phyloP scores from a whole-genome alignment of 352 stramenopile genomes.

The Phytophthora cactorum region DNA sequence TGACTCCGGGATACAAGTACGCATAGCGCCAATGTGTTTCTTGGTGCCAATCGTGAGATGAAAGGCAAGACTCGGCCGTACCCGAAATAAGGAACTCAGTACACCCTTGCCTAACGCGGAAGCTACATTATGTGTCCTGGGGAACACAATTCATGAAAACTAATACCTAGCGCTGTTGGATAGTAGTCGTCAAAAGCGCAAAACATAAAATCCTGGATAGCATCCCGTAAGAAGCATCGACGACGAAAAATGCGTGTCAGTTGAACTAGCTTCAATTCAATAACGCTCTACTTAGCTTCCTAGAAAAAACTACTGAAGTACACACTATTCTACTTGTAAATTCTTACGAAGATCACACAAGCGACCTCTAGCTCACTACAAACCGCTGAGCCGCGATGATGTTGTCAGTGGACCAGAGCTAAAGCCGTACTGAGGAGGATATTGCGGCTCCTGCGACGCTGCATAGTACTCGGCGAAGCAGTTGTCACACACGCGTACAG shows the following conservation, averaged over 20 bases:
- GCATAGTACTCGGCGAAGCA: slow-evolving; percentile 84
- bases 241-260: too few species aligned
- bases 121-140: too few species aligned
- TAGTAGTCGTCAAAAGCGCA: too few species aligned
- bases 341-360: slow-evolving; percentile 15
- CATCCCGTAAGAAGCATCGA: too few species aligned
- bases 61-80: too few species aligned
- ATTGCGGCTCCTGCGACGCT: slow-evolving; percentile 35
- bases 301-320: slow-evolving; percentile 3
- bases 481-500: slow-evolving; percentile 86
- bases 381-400: slow-evolving; percentile 38
- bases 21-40: neutral
- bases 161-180: too few species aligned
- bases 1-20: neutral
- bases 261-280: neutral
- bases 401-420: slow-evolving; percentile 38
- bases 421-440: slow-evolving; percentile 31
- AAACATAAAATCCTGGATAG: too few species aligned
- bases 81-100: too few species aligned
- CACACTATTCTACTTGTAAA: slow-evolving; percentile 22
- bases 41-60: too few species aligned
- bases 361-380: slow-evolving; percentile 22
- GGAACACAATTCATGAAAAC: too few species aligned
- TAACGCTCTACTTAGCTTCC: slow-evolving; percentile 9
- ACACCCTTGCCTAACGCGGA: too few species aligned